Percentiles rank a stretch among this genome's conserved stretches.
phyloP scores from a whole-genome alignment of 441 rosid genomes.

The Manihot esculenta region DNA sequence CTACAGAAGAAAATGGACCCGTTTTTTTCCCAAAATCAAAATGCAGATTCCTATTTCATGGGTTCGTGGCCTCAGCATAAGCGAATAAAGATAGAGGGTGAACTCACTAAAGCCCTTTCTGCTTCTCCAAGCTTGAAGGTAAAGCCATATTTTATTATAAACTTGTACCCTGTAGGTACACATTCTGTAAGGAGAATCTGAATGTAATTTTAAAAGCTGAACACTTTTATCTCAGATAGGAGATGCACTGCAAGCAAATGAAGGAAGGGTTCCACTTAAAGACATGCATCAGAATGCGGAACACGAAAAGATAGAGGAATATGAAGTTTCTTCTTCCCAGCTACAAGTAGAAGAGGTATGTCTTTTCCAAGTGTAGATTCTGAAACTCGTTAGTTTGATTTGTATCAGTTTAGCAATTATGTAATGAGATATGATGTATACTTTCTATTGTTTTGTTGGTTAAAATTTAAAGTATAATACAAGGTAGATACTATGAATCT shows the following conservation, averaged over 20 bases:
- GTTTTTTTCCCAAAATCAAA: constrained; percentile 13
- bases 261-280: constrained; percentile 23
- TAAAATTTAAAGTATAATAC: background rate
- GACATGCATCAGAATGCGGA: constrained; percentile 32
- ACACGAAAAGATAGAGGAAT: constrained; percentile 34
- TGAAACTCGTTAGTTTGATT: constrained; percentile 5
- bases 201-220: constrained; percentile 24
- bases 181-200: constrained; percentile 18
- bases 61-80: constrained; percentile 48
- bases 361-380: constrained; percentile 20
- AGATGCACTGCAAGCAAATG: constrained; percentile 32
- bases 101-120: constrained; percentile 27
- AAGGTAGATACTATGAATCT: background rate
- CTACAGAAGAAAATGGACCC: constrained; percentile 23
- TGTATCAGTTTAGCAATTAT: background rate
- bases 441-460: background rate
- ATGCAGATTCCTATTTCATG: constrained; percentile 17
- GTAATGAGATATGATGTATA: background rate
- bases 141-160: constrained; percentile 26
- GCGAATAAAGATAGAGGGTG: constrained; percentile 44
- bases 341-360: constrained; percentile 53
- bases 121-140: constrained; percentile 42
- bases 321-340: constrained; percentile 40
- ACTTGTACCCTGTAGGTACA: constrained; percentile 10
- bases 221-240: constrained; percentile 33